A percentile compares a stretch with the other conserved stretches of the same genome.
phyloP scores from a whole-genome alignment of 345 rosid genomes.

The Xanthoceras sorbifolium region DNA sequence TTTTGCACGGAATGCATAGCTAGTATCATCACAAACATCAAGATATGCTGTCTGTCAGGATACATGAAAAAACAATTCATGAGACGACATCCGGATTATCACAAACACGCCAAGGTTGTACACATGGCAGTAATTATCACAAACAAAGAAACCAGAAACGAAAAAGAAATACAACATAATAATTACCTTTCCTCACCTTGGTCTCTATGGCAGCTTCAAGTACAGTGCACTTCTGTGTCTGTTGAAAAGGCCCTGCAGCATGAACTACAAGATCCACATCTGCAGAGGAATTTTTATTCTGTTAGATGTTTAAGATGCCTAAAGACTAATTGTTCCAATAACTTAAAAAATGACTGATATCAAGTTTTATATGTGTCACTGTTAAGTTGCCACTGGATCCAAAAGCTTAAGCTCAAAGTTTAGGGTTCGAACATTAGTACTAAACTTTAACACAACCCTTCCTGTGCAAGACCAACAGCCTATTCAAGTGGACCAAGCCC shows the following conservation, averaged over 20 bases:
- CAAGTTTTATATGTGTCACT: not conserved
- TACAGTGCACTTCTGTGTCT: slow-evolving; percentile 67
- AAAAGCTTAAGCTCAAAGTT: not conserved
- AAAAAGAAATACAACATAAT: slow-evolving; percentile 8
- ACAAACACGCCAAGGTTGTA: too few species aligned
- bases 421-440: not conserved
- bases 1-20: slow-evolving; percentile 73
- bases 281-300: slow-evolving; percentile 33
- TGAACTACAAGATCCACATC: slow-evolving; percentile 95
- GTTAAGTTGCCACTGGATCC: not conserved
- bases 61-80: slow-evolving; percentile 3
- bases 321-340: not conserved
- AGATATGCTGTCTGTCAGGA: slow-evolving; percentile 78
- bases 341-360: not conserved
- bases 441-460: not conserved
- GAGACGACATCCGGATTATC: not conserved
- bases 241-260: slow-evolving; percentile 97
- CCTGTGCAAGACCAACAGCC: not conserved
- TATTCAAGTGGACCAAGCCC: not conserved
- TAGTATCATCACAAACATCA: slow-evolving; percentile 91
- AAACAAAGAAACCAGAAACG: slow-evolving; percentile 10
- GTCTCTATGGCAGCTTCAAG: slow-evolving; percentile 91
- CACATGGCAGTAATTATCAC: too few species aligned
- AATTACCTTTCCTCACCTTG: slow-evolving; percentile 88
- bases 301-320: not conserved